Evolutionary conservation across 169 alveolate genomes (phyloP), one percentile per base, ranked within the genome.

Genomic region (Babesia bigemina): DNA sequence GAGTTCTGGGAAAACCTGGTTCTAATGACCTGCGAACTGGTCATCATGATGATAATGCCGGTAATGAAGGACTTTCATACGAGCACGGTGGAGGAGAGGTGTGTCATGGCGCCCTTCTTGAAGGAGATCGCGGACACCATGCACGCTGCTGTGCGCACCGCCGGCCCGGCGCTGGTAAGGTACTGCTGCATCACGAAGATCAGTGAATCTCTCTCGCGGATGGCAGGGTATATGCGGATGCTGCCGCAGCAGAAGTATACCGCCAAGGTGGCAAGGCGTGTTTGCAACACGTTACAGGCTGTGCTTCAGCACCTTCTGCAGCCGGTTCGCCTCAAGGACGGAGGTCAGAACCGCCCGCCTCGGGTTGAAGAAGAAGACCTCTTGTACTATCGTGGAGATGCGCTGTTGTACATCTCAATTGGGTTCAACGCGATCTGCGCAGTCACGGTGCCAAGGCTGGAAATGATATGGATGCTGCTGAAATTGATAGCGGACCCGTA

Each of bases 351-450:
- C n/a, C 57, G 61, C 4, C 19, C 14, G 4, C 19, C 2, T 14
- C 59, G 33, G 33, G 14, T 52, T 2, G 11, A 24, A n/a, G 0
- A 0, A 52, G 24, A 36, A 33, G 70, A 61, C 21, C 39, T 44
- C 49, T 8, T 8, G 19, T 33, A 61, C 3, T 19, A 33, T 29
- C 45, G 56, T 16, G 56, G 56, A 8, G 70, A 26, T 26, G 28
- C 29, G 53, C 56, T 36, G 4, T 3, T 12, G 29, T 61, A 61
- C 49, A 33, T 44, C 16, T 55, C 56, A 14, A 0, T 3, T 0
- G 74, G 48, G 21, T 65, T 65, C 45, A 61, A 65, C n/a, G 45
- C 48, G 45, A 36, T 65, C 16, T 39, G 61, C 74, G 4, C 12
- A 7, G 29, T 44, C 0, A 8, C 14, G 4, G 62, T 44, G 2